Evolutionary conservation across 2,329 filamentous ascomycete genomes (phyloP).

Genomic region (Claviceps fusiformis): DNA sequence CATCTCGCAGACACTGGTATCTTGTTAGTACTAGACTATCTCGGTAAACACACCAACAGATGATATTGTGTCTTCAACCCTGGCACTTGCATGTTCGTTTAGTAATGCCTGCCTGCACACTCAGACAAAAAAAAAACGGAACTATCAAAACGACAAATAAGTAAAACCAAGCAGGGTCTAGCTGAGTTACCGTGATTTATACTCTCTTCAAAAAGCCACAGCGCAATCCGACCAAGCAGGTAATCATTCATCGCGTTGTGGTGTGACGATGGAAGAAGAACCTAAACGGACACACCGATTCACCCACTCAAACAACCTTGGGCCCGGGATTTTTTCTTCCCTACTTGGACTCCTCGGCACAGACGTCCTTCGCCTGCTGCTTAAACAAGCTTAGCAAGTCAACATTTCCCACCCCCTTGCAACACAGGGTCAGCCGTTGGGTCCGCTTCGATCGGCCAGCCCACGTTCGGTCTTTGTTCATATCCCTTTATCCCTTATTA

Average conservation of each 20-base stretch:
- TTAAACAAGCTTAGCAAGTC: neutral
- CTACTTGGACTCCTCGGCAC: neutral
- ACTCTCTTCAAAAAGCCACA: neutral
- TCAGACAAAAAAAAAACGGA: neutral
- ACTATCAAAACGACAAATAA: neutral
- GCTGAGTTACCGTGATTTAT: neutral
- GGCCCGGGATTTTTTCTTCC: neutral
- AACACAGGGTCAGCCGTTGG: neutral
- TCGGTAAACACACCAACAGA: neutral
- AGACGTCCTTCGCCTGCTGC: neutral
- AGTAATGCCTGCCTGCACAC: neutral
- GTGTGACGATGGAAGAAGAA: neutral
- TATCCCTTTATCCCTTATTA: neutral
- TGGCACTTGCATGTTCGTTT: neutral
- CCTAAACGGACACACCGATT: neutral
- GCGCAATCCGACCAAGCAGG: neutral
- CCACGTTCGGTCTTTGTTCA: constrained; percentile 8
- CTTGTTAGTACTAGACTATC: neutral
- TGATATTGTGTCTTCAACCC: neutral
- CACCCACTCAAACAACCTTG: neutral
- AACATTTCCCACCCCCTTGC: constrained; percentile 4
- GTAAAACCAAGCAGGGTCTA: neutral
- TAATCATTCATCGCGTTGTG: neutral
- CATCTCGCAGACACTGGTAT: neutral
- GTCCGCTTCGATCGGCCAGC: constrained; percentile 9